Percentiles rank a stretch among this genome's conserved stretches.
These are phyloP conservation scores for Digitaria exilis DNA, from an alignment of 202 grass and related monocot genomes.

Conservation along the genomic window DNA sequence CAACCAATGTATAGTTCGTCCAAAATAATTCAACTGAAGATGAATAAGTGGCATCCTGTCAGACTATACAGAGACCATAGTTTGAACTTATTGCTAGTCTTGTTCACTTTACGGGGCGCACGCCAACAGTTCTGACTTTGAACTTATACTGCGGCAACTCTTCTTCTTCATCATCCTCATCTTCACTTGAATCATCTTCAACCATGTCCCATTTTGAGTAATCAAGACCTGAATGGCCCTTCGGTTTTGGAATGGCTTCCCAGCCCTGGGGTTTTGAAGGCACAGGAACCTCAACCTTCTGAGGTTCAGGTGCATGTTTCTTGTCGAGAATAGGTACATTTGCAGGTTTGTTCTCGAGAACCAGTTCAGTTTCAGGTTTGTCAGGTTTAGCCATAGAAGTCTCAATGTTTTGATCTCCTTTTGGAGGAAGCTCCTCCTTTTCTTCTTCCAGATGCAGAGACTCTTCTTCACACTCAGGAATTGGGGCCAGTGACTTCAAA, in stretches of 20 bases:
- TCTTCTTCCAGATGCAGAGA: constrained; percentile 57
- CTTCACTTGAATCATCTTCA: constrained; percentile 80
- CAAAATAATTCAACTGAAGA: no score
- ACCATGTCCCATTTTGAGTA: constrained; percentile 96
- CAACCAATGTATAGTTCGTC: no score
- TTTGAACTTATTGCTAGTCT: constrained; percentile 5
- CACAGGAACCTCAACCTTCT: constrained; percentile 36
- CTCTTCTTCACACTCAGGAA: constrained; percentile 91
- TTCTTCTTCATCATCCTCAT: constrained; percentile 74
- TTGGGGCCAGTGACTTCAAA: constrained; percentile 78
- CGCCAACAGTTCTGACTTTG: constrained; percentile 76
- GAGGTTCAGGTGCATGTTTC: constrained; percentile 33
- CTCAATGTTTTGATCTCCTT: constrained; percentile 35
- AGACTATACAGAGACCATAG: constrained; percentile 21
- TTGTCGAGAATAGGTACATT: constrained; percentile 17
- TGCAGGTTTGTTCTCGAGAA: constrained; percentile 1
- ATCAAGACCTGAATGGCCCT: constrained; percentile 89
- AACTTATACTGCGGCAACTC: constrained; percentile 78
- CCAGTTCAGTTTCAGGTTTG: constrained; percentile 16
- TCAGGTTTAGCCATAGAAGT: constrained; percentile 12
- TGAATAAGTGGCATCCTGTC: constrained; percentile 7
- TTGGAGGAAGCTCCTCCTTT: constrained; percentile 45
- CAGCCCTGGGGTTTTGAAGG: constrained; percentile 58
- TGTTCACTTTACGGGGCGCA: constrained; percentile 71
- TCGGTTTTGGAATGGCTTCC: constrained; percentile 82